Percentiles rank a stretch among this genome's conserved stretches.
phyloP scores from a whole-genome alignment of 2,329 filamentous ascomycete genomes.

The Cercospora sojina region DNA sequence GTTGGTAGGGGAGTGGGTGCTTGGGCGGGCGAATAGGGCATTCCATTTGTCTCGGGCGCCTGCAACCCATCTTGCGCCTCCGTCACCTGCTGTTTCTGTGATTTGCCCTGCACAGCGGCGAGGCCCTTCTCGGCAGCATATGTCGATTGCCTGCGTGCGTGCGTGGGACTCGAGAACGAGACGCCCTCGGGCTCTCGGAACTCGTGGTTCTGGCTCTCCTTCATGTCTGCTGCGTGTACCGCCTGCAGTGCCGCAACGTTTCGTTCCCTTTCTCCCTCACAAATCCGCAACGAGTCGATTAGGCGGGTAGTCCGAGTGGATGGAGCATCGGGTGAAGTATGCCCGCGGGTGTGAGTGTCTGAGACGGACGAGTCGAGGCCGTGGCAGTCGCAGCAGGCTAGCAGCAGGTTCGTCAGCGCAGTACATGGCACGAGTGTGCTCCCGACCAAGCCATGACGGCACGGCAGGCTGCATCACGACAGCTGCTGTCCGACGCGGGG shows the following conservation, averaged over 20 bases:
- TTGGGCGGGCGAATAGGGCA: constrained; percentile 21
- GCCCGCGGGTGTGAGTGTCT: constrained; percentile 11
- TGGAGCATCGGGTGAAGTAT: constrained; percentile 18
- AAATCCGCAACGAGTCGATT: background rate
- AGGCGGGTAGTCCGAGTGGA: constrained; percentile 18
- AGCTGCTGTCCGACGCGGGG: constrained; percentile 22
- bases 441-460: constrained; percentile 13
- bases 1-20: constrained; percentile 17
- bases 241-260: background rate
- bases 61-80: constrained; percentile 27
- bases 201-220: constrained; percentile 24
- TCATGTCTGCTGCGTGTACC: constrained; percentile 16
- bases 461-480: constrained; percentile 25
- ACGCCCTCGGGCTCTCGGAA: constrained; percentile 20
- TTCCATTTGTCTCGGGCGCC: constrained; percentile 27
- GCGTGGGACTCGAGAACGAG: constrained; percentile 21
- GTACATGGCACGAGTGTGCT: background rate
- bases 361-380: constrained; percentile 14
- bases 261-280: background rate
- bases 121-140: constrained; percentile 25
- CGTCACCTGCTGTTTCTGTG: constrained; percentile 26
- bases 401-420: background rate
- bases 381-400: constrained; percentile 2
- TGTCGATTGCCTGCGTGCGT: constrained; percentile 22
- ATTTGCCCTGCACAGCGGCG: constrained; percentile 22